Conservation (phyloP, 495 filamentous ascomycete genomes). For the Beverwykella pulmonaria region DNA sequence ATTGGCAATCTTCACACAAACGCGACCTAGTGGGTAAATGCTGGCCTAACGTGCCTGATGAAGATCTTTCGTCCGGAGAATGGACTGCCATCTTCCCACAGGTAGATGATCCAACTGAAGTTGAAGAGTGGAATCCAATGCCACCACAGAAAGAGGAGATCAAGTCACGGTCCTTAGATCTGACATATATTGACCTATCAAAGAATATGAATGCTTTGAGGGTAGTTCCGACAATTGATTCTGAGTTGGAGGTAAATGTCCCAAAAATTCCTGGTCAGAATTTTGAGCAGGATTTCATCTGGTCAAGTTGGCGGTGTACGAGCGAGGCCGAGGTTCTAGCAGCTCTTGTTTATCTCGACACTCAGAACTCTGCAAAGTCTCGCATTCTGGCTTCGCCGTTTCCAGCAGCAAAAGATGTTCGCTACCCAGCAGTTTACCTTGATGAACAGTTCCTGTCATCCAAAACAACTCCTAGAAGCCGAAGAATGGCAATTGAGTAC, state of each 20-base stretch:
- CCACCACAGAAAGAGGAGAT: constrained; percentile 2
- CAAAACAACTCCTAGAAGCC: constrained; percentile 5
- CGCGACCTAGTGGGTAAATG: neutral
- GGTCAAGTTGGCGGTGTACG: neutral
- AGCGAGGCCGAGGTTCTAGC: constrained; percentile 19
- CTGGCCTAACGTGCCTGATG: neutral
- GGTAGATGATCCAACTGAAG: neutral
- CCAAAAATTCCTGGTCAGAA: neutral
- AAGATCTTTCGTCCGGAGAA: neutral
- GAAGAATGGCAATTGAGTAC: constrained; percentile 10
- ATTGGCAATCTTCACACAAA: neutral
- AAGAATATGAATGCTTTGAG: neutral
- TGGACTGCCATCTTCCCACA: neutral
- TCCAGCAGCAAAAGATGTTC: constrained; percentile 17
- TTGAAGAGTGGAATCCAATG: constrained; percentile 29
- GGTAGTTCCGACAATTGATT: neutral
- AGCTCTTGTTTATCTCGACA: constrained; percentile 27
- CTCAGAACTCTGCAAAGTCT: neutral
- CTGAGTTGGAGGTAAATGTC: neutral
- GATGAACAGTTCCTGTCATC: constrained; percentile 35
- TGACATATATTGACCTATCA: constrained; percentile 22
- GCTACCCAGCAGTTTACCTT: constrained; percentile 27
- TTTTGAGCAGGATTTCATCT: neutral
- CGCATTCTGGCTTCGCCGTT: constrained; percentile 16
- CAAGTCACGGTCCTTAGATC: neutral